Conservation (phyloP, 225 moss, liverwort and hornwort species). For the Takakia lepidozioides region DNA sequence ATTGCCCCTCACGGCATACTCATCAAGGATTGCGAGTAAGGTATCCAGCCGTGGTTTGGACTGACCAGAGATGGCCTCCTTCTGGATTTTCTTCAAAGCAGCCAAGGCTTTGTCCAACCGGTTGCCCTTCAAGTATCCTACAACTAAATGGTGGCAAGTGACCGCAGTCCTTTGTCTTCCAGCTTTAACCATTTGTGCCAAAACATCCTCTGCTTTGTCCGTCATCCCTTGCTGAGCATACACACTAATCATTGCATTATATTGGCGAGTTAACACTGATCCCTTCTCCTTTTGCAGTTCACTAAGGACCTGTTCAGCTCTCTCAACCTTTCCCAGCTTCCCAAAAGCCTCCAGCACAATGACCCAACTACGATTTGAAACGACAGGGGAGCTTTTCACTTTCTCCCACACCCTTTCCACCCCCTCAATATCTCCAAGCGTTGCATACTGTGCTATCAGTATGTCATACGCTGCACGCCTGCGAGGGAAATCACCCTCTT, state of each 20-base stretch:
- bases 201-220: constrained; percentile 45
- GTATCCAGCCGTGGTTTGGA: constrained; percentile 52
- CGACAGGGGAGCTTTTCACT: constrained; percentile 19
- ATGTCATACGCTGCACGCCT: constrained; percentile 55
- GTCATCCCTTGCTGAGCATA: constrained; percentile 36
- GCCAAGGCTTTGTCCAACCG: constrained; percentile 48
- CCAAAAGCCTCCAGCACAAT: constrained; percentile 66
- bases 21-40: constrained; percentile 34
- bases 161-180: constrained; percentile 33
- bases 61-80: constrained; percentile 22
- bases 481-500: constrained; percentile 20
- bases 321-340: constrained; percentile 54
- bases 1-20: constrained; percentile 48
- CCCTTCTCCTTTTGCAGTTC: constrained; percentile 47
- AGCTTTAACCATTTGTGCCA: constrained; percentile 30
- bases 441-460: constrained; percentile 52
- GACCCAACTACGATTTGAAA: constrained; percentile 50
- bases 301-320: constrained; percentile 49
- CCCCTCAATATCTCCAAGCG: constrained; percentile 48
- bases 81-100: constrained; percentile 27
- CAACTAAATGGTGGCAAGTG: constrained; percentile 55
- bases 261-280: constrained; percentile 42
- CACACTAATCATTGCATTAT: constrained; percentile 50
- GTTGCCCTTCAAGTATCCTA: constrained; percentile 39
- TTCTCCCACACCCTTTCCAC: constrained; percentile 61